phyloP scores from a whole-genome alignment of 1,284 basidiomycete genomes.

The Irpex rosettiformis region DNA sequence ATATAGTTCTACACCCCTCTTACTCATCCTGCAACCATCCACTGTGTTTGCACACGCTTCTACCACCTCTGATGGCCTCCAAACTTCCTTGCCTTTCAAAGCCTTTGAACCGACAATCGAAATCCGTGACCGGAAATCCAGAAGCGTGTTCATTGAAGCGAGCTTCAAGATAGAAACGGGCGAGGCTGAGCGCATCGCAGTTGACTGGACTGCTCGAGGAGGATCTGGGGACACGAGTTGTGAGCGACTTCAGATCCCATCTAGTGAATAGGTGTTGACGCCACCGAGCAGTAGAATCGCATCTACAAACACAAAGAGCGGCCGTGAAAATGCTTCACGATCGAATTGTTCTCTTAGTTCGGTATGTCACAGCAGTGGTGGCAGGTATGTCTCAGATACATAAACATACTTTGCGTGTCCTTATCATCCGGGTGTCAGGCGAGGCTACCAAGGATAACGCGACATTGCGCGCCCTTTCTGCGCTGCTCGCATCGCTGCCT shows the following conservation, averaged over 20 bases:
- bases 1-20: slow-evolving; percentile 74
- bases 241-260: slow-evolving; percentile 35
- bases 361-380: slow-evolving; percentile 77
- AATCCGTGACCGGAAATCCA: slow-evolving; percentile 71
- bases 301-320: slow-evolving; percentile 87
- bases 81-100: slow-evolving; percentile 68
- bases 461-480: slow-evolving; percentile 80
- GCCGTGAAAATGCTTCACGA: slow-evolving; percentile 96
- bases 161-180: slow-evolving; percentile 92
- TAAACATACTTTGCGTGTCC: background rate
- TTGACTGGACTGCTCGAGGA: slow-evolving; percentile 93
- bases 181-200: slow-evolving; percentile 97
- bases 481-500: slow-evolving; percentile 83
- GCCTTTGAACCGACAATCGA: slow-evolving; percentile 89
- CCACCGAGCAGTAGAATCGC: slow-evolving; percentile 70
- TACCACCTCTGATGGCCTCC: slow-evolving; percentile 41
- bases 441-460: slow-evolving; percentile 71
- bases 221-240: slow-evolving; percentile 78
- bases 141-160: slow-evolving; percentile 80
- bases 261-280: background rate
- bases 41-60: slow-evolving; percentile 45
- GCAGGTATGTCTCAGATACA: slow-evolving; percentile 47
- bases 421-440: slow-evolving; percentile 37
- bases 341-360: slow-evolving; percentile 77
- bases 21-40: slow-evolving; percentile 67